These are phyloP conservation scores for Verbascum thapsus DNA, from an alignment of 257 asterid species.

Conservation along the genomic window DNA sequence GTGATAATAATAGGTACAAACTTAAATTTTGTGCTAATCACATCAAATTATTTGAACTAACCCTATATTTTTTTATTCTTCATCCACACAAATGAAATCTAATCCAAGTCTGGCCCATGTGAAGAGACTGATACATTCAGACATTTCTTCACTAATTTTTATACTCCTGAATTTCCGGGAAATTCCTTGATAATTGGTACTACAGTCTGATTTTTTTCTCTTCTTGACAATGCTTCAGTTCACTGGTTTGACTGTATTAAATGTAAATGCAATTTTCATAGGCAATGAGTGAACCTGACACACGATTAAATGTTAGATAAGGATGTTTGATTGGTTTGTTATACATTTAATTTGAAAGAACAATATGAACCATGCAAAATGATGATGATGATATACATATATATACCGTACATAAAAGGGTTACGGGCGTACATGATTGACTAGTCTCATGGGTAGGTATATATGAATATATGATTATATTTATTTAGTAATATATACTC, in stretches of 20 bases:
- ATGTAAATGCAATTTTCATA: too few species aligned
- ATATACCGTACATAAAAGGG: slow-evolving; percentile 45
- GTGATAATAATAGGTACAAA: slow-evolving; percentile 27
- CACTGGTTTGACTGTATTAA: slow-evolving; percentile 37
- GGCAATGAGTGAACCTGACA: too few species aligned
- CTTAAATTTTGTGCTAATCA: slow-evolving; percentile 43
- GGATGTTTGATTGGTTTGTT: slow-evolving; percentile 23
- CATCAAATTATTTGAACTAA: slow-evolving; percentile 38
- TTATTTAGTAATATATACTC: slow-evolving; percentile 28
- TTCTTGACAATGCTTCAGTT: slow-evolving; percentile 29
- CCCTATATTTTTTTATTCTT: slow-evolving; percentile 33
- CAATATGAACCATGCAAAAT: slow-evolving; percentile 30
- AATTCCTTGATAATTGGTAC: slow-evolving; percentile 41
- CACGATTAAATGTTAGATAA: slow-evolving; percentile 12
- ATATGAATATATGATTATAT: slow-evolving; percentile 13
- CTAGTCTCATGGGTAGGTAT: slow-evolving; percentile 48
- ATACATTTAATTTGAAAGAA: slow-evolving; percentile 13
- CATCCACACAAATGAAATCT: slow-evolving; percentile 39
- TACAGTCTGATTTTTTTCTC: slow-evolving; percentile 29
- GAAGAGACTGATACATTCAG: slow-evolving; percentile 30
- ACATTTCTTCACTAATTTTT: slow-evolving; percentile 27
- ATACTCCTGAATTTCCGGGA: slow-evolving; percentile 17
- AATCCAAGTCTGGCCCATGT: slow-evolving; percentile 50
- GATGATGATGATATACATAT: too few species aligned
- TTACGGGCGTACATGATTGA: slow-evolving; percentile 43